Evolutionary conservation across 1,284 basidiomycete genomes (phyloP).

Genomic region (Lentinula novae-zelandiae): DNA sequence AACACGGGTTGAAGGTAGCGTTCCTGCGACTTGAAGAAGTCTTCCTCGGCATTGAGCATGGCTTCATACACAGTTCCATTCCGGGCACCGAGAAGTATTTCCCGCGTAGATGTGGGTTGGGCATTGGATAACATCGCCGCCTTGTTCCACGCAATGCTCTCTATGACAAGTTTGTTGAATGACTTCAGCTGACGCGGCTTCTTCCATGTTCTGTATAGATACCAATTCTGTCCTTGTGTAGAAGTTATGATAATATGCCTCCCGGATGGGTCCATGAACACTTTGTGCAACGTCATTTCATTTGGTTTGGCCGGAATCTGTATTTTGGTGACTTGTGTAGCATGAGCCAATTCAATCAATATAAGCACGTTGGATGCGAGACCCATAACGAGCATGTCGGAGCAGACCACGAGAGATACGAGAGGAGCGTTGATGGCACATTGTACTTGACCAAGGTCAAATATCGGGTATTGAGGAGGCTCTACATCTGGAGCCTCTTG

Average conservation of each 20-base stretch:
- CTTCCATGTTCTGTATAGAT: slow-evolving; percentile 79
- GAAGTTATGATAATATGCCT: slow-evolving; percentile 88
- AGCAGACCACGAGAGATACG: slow-evolving; percentile 76
- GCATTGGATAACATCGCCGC: slow-evolving; percentile 63
- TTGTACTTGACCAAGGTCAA: slow-evolving; percentile 85
- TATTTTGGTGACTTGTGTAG: slow-evolving; percentile 78
- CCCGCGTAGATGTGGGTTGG: slow-evolving; percentile 71
- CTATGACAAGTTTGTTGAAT: slow-evolving; percentile 80
- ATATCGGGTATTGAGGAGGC: slow-evolving; percentile 56
- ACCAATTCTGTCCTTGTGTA: slow-evolving; percentile 90
- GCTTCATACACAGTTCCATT: slow-evolving; percentile 85
- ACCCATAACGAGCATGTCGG: slow-evolving; percentile 84
- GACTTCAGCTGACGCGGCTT: slow-evolving; percentile 76
- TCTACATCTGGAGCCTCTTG: slow-evolving; percentile 32
- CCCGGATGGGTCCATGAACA: slow-evolving; percentile 91
- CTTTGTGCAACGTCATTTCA: slow-evolving; percentile 71
- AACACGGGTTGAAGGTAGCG: slow-evolving; percentile 79
- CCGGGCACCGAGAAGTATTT: slow-evolving; percentile 86
- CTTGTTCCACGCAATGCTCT: slow-evolving; percentile 93
- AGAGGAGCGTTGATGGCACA: slow-evolving; percentile 83
- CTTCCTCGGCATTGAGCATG: slow-evolving; percentile 81
- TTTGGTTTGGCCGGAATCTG: slow-evolving; percentile 67
- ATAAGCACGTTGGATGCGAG: slow-evolving; percentile 75
- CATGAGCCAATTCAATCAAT: slow-evolving; percentile 80
- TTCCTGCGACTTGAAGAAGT: slow-evolving; percentile 90